A percentile compares a stretch with the other conserved stretches of the same genome.
phyloP scores from a whole-genome alignment of 306 rosid genomes.

The Acmispon strigosus region DNA sequence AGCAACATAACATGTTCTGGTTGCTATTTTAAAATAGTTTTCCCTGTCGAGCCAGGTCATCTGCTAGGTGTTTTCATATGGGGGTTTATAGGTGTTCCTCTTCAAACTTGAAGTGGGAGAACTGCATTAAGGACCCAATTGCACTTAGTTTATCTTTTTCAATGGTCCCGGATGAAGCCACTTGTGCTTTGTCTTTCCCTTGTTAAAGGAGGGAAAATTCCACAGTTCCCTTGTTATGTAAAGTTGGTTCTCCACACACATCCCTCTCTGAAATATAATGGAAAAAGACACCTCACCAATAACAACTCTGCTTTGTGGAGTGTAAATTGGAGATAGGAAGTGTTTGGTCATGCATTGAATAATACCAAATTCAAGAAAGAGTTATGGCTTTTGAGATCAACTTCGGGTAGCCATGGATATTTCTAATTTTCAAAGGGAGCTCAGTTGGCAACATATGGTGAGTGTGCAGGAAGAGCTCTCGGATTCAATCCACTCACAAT shows the following conservation, averaged over 20 bases:
- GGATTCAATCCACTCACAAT: no score
- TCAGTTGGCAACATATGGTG: no score
- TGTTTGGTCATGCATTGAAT: conserved; percentile 6
- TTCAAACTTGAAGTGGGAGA: conserved; percentile 14
- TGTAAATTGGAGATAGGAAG: conserved; percentile 20
- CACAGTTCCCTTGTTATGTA: not conserved
- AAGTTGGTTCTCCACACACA: not conserved
- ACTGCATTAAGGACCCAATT: conserved; percentile 29
- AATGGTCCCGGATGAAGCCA: conserved; percentile 11
- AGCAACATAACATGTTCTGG: conserved; percentile 11
- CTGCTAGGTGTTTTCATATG: conserved; percentile 45
- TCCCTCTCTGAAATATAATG: not conserved
- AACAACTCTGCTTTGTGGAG: conserved; percentile 27
- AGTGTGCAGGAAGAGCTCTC: no score
- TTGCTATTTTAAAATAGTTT: conserved; percentile 30
- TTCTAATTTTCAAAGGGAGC: no score
- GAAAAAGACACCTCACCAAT: conserved; percentile 26
- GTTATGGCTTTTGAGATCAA: conserved; percentile 1
- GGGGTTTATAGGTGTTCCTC: conserved; percentile 30
- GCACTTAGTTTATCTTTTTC: conserved; percentile 22
- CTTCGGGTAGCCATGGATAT: not conserved
- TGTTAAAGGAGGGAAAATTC: not conserved
- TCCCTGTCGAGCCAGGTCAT: conserved; percentile 23
- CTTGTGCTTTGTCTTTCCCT: conserved; percentile 14
- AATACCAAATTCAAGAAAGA: conserved; percentile 9